Conservation (phyloP, 75 land plant species). For the Cupressus sempervirens region DNA sequence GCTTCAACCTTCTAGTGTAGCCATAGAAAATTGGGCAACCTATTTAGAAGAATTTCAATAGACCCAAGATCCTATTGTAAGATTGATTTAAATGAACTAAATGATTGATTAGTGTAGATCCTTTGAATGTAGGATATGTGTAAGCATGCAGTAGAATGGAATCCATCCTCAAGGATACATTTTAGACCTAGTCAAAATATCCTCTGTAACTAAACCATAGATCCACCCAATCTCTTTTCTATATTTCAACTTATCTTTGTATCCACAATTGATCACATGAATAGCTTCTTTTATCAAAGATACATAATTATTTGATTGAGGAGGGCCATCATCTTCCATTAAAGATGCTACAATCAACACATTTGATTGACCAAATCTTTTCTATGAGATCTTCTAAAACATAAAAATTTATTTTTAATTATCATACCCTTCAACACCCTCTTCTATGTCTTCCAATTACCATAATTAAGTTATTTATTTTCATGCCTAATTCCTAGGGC, state of each 20-base stretch:
- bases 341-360: conserved; percentile 87
- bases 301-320: conserved; percentile 70
- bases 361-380: conserved; percentile 96
- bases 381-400: conserved; percentile 89
- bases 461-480: conserved; percentile 40
- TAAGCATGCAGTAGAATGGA: conserved; percentile 85
- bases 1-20: conserved; percentile 67
- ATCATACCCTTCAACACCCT: conserved; percentile 84
- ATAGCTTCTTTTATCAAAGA: conserved; percentile 90
- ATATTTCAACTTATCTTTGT: conserved; percentile 96
- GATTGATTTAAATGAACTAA: conserved; percentile 83
- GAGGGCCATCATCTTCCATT: conserved; percentile 84
- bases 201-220: conserved; percentile 91
- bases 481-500: conserved; percentile 57
- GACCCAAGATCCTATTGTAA: conserved; percentile 90
- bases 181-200: conserved; percentile 86
- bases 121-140: conserved; percentile 78
- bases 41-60: conserved; percentile 71
- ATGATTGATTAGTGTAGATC: conserved; percentile 88
- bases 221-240: conserved; percentile 98
- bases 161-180: conserved; percentile 93
- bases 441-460: conserved; percentile 79
- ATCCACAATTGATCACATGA: conserved; percentile 98
- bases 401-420: conserved; percentile 75
- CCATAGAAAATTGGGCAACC: conserved; percentile 93